Evolutionary conservation across 768 basidiomycete genomes (phyloP).

Genomic region (Galerina marginata): DNA sequence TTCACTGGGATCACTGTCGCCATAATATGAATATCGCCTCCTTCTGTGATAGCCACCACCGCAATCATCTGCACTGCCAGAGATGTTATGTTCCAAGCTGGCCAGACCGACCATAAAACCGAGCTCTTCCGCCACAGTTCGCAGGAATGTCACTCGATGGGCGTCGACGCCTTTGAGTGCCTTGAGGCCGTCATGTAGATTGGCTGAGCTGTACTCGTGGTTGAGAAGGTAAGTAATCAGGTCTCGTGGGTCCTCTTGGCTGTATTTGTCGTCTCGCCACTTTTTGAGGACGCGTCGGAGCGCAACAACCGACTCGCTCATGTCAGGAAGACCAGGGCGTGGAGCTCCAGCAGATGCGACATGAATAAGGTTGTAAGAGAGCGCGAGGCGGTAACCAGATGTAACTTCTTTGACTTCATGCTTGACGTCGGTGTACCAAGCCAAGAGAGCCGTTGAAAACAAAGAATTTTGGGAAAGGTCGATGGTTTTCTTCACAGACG

Average conservation of each 20-base stretch:
- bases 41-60: constrained; percentile 23
- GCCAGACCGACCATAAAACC: constrained; percentile 44
- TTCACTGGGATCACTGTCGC: too few species aligned
- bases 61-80: constrained; percentile 25
- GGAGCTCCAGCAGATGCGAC: constrained; percentile 25
- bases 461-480: constrained; percentile 39
- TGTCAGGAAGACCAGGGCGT: constrained; percentile 33
- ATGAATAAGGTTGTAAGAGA: constrained; percentile 58
- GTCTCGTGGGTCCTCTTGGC: constrained; percentile 20
- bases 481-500: constrained; percentile 35
- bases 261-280: constrained; percentile 38
- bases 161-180: constrained; percentile 47
- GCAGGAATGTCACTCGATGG: constrained; percentile 35
- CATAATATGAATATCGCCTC: constrained; percentile 18
- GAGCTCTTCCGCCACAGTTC: constrained; percentile 35
- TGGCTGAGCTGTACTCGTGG: constrained; percentile 32
- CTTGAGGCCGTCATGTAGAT: constrained; percentile 24
- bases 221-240: constrained; percentile 32
- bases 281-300: constrained; percentile 40
- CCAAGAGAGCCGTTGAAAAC: constrained; percentile 40
- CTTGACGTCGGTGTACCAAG: constrained; percentile 60
- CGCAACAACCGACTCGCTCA: constrained; percentile 16
- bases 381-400: constrained; percentile 53
- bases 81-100: constrained; percentile 34
- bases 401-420: constrained; percentile 56